A percentile compares a stretch with the other conserved stretches of the same genome.
Evolutionary conservation across 2,329 filamentous ascomycete genomes (phyloP).

Genomic region (Calonectria hawksworthii): DNA sequence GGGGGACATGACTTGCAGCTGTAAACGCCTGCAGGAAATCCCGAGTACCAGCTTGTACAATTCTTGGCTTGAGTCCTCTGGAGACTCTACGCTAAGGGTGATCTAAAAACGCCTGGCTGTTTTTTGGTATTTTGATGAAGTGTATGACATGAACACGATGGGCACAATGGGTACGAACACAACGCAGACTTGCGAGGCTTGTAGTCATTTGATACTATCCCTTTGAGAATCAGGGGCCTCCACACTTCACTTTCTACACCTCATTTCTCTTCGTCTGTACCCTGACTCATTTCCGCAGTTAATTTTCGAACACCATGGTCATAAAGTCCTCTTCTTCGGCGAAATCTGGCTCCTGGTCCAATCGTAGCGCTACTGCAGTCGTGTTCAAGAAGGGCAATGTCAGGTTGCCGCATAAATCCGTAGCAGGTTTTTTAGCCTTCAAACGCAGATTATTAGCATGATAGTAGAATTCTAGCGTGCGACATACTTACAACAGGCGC

Average conservation of each 20-base stretch:
- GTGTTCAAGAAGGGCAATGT: constrained; percentile 38
- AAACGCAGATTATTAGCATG: background rate
- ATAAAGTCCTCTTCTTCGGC: constrained; percentile 22
- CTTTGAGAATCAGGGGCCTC: background rate
- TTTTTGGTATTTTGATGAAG: background rate
- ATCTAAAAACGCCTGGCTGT: background rate
- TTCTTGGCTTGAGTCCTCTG: background rate
- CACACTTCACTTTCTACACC: background rate
- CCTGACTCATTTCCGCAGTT: background rate
- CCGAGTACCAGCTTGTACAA: background rate
- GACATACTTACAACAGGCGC: constrained; percentile 26
- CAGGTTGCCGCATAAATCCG: constrained; percentile 30
- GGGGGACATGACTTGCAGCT: background rate
- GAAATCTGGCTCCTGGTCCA: constrained; percentile 23
- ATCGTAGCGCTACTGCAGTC: constrained; percentile 24
- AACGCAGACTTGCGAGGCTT: too few relatives aligned
- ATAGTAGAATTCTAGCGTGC: background rate
- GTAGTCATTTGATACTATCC: too few relatives aligned
- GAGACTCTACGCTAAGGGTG: background rate
- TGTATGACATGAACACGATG: too few relatives aligned
- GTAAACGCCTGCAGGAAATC: background rate
- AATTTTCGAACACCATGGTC: constrained; percentile 24
- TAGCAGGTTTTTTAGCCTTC: constrained; percentile 33
- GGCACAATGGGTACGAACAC: too few relatives aligned
- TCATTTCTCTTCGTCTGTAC: background rate